Evolutionary conservation across 371 early-diverging fungal genomes (phyloP), one percentile per base, ranked within the genome.

Genomic region (Apophysomyces variabilis): DNA sequence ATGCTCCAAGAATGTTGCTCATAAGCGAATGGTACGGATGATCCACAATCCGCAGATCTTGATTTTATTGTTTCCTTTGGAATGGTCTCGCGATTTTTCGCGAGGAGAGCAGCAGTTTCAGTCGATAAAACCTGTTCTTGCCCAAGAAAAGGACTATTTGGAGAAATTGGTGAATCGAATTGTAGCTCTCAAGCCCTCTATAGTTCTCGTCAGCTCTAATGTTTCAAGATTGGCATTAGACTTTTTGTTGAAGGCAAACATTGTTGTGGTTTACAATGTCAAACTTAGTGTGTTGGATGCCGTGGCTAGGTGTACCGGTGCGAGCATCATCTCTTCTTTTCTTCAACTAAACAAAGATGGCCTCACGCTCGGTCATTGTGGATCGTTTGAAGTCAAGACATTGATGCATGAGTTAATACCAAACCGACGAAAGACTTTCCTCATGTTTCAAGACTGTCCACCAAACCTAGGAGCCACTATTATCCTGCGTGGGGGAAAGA

Each of bases 161-260:
- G 75, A 86, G 32, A 90, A 88, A 41, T 74, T 98, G 39, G 88
- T 95, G 0, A 76, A 85, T 21, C 83, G 96, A 18, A 89, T 98
- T 35, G 73, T 86, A 1, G 87, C 86, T 1, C 82, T 93, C 4
- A 76, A 87, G 16, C 97, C 97, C 0, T 83, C 87, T 7, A 74
- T 98, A 11, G 88, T 98, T 2, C 72, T 98, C 18, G 86, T 92
- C 11, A 90, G 91, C 38, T 86, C 88, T 62, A 85, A 86, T 0
- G 92, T 95, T 3, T 88, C 95, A 1, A 82, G 96, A 6, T 67
- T 91, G 9, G 93, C 96, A 0, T 77, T 95, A 7, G 95, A 97
- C 14, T 80, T 90, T 26, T 71, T 98, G n/a, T 78, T 92, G 69
- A 87, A 89, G 46, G 83, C 85, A 16, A 85, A 89, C 26, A 85